Evolutionary conservation across 2,329 filamentous ascomycete genomes (phyloP).

Genomic region (Fusarium torreyae): DNA sequence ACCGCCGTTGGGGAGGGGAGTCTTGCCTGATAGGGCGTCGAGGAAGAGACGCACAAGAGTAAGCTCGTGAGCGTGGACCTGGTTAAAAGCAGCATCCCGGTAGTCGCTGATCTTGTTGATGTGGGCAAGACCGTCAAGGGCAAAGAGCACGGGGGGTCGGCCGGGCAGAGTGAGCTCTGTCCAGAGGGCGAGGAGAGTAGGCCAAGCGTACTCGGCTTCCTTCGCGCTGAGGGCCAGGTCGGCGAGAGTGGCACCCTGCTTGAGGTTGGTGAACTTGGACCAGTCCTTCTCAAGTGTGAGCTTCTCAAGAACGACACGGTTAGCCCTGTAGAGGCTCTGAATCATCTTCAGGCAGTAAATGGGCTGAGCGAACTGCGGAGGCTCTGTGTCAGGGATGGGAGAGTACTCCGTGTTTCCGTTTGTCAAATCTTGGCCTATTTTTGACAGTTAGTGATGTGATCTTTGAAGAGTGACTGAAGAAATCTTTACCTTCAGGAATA

Average conservation of each 20-base stretch:
- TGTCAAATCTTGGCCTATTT: constrained; percentile 80
- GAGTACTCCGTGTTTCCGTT: constrained; percentile 87
- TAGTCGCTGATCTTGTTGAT: constrained; percentile 86
- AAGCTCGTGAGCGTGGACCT: constrained; percentile 90
- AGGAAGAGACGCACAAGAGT: constrained; percentile 81
- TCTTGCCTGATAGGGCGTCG: constrained; percentile 76
- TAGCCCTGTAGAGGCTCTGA: constrained; percentile 79
- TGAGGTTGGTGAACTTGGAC: constrained; percentile 60
- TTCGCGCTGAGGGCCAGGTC: constrained; percentile 79
- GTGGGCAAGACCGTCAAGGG: constrained; percentile 84
- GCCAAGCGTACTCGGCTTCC: constrained; percentile 84
- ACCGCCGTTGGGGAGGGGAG: constrained; percentile 78
- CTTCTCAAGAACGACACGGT: constrained; percentile 73
- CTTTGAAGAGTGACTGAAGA: neutral
- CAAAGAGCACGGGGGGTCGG: constrained; percentile 76
- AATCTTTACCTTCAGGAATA: constrained; percentile 82
- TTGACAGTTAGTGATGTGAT: constrained; percentile 12
- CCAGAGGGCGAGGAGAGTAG: constrained; percentile 86
- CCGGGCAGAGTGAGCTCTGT: constrained; percentile 75
- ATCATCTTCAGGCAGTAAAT: constrained; percentile 83
- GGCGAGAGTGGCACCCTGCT: constrained; percentile 74
- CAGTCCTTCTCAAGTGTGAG: constrained; percentile 63
- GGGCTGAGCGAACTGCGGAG: constrained; percentile 81
- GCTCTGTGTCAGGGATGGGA: constrained; percentile 72
- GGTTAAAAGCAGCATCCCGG: constrained; percentile 76